A percentile compares a stretch with the other conserved stretches of the same genome.
Conservation (phyloP, 2,329 filamentous ascomycete genomes). For the Sporothrix schenckii region DNA sequence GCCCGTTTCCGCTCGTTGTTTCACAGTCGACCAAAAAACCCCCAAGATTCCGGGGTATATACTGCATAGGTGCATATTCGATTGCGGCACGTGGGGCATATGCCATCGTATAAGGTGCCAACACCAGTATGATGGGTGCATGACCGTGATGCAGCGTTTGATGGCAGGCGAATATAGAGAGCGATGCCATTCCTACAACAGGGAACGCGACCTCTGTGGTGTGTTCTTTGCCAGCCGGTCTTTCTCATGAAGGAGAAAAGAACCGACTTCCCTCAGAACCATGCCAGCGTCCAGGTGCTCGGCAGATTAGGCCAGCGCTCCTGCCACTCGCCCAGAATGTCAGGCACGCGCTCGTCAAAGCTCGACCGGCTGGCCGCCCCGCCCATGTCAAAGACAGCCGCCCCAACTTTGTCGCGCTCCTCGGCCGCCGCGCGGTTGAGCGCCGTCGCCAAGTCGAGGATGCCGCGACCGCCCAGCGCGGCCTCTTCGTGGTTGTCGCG, state of each 20-base stretch:
- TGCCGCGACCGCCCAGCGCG: conserved; percentile 83
- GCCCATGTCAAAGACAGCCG: conserved; percentile 69
- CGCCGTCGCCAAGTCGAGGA: conserved; percentile 84
- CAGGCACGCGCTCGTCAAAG: conserved; percentile 92
- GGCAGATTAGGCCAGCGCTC: conserved; percentile 91
- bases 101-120: too few relatives aligned
- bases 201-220: too few relatives aligned
- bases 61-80: neutral
- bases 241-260: too few relatives aligned
- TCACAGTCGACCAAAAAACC: neutral
- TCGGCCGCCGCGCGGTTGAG: conserved; percentile 79
- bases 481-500: conserved; percentile 98
- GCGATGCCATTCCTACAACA: too few relatives aligned
- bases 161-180: neutral
- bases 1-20: conserved; percentile 20
- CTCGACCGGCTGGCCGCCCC: conserved; percentile 67
- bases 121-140: neutral
- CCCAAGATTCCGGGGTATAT: neutral
- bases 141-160: neutral
- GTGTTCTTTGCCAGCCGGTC: too few relatives aligned
- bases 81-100: neutral
- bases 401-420: conserved; percentile 70
- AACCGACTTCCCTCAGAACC: conserved; percentile 66
- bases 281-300: conserved; percentile 90
- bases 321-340: conserved; percentile 91